Conservation (phyloP, 2,329 filamentous ascomycete species). For the Epichloe gansuensis region DNA sequence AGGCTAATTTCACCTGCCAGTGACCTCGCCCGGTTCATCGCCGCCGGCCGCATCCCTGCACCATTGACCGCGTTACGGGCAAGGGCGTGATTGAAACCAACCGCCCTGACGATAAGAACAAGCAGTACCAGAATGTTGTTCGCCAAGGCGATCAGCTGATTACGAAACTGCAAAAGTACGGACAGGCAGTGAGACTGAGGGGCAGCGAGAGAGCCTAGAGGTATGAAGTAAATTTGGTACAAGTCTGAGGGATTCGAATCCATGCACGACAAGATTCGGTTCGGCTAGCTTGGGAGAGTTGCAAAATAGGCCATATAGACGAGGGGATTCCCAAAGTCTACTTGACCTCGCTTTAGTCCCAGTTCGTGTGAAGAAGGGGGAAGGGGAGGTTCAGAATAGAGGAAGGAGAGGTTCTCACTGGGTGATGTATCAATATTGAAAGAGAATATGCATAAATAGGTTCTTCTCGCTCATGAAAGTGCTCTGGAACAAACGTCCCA, state of each 20-base stretch:
- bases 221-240: neutral
- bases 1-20: constrained; percentile 28
- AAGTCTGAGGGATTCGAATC: neutral
- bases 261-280: neutral
- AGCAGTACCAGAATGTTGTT: constrained; percentile 96
- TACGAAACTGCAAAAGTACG: constrained; percentile 98
- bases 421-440: constrained; percentile 7
- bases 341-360: neutral
- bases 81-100: constrained; percentile 98
- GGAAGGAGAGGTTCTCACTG: neutral
- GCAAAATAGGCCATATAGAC: neutral
- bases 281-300: no score
- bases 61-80: constrained; percentile 91
- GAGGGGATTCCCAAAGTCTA: neutral
- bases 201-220: constrained; percentile 80
- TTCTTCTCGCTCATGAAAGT: no score
- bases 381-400: neutral
- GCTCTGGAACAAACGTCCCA: no score
- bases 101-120: constrained; percentile 97
- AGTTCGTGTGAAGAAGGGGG: neutral
- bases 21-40: constrained; percentile 94
- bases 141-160: constrained; percentile 96
- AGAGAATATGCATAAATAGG: neutral
- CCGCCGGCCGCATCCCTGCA: constrained; percentile 86
- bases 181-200: constrained; percentile 84